Conservation (phyloP, 2,329 filamentous ascomycete species). For the Sclerotinia borealis region DNA sequence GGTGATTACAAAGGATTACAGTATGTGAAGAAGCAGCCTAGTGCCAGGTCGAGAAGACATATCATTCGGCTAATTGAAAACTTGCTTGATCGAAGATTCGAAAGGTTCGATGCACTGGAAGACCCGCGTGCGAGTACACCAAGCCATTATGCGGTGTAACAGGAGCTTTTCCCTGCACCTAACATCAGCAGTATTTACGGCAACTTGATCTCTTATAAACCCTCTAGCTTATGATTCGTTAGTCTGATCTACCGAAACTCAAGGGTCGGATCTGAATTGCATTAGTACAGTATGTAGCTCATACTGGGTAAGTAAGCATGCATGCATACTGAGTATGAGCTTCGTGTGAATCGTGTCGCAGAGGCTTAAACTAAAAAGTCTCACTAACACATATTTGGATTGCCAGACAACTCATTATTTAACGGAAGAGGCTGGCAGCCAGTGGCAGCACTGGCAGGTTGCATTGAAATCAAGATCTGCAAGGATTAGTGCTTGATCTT, state of each 20-base stretch:
- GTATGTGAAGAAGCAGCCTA: no score
- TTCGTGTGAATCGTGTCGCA: slow-evolving; percentile 3
- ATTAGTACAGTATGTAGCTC: no score
- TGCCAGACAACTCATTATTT: slow-evolving; percentile 1
- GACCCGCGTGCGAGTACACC: background rate
- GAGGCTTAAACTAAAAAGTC: slow-evolving; percentile 4
- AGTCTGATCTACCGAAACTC: slow-evolving; percentile 4
- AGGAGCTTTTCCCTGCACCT: slow-evolving; percentile 2
- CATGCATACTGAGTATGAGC: no score
- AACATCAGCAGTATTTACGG: background rate
- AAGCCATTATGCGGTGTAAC: slow-evolving; percentile 3
- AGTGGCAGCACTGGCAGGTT: no score
- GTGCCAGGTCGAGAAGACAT: background rate
- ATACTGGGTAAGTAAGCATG: no score
- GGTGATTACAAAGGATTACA: slow-evolving; percentile 5
- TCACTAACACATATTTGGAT: slow-evolving; percentile 8
- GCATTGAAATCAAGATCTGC: slow-evolving; percentile 1
- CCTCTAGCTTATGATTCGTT: background rate
- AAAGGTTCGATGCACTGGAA: slow-evolving; percentile 2
- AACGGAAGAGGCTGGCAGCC: slow-evolving; percentile 1
- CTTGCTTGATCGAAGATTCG: background rate
- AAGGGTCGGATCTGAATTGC: slow-evolving; percentile 4
- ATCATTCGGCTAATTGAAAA: background rate
- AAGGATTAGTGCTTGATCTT: slow-evolving; percentile 13
- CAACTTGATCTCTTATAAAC: background rate